Base-by-base conservation (phyloP, 768 basidiomycete species). In the Collybia mongolica region DNA sequence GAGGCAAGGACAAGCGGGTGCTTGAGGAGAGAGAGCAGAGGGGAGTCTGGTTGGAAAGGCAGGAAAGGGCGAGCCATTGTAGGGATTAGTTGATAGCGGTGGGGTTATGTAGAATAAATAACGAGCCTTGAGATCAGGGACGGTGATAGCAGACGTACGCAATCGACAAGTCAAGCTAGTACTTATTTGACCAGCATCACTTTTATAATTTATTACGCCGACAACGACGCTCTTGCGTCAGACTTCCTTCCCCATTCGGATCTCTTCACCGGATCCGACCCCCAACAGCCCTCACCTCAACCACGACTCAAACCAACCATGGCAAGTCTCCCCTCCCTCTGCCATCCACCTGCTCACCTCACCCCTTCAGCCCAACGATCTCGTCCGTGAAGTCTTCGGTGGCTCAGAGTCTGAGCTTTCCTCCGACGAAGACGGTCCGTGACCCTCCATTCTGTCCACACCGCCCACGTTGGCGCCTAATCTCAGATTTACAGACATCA, bases 391-490 rank as follows among this genome's bases (percentile, higher is more conserved):
- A 60, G 86, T 92, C 50, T 93, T 93, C 61, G 90, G 88, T 53
- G 87, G 87, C 35, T 86, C 84, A 15, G 88, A 88, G 59, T 91
- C 90, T 2, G 93, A 95, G 54, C 80, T 92, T 7, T 92, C 90
- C 0, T 82, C 83, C 7, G 84, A 84, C 51, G 87, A 87, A 54
- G 86, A 89, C 32, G 75, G 77, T 79, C 20, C 4, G 50, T 35
- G 8, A 38, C 15, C n/a, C 22, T 28, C 9, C 17, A 11, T 6
- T 8, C 4, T 20, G 5, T 32, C 32, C 32, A 32, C 32, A 14
- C 14, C 5, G 4, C 5, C 32, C 11, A 26, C 24, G n/a, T n/a
- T n/a, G n/a, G n/a, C n/a, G n/a, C 7, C 24, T 26, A 26, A 26
- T 26, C 3, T 26, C 24, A 3, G 4, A 4, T 26, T 20, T 6